Base-by-base conservation (phyloP, 1,284 basidiomycete genomes). In the Sporisorium scitamineum region DNA sequence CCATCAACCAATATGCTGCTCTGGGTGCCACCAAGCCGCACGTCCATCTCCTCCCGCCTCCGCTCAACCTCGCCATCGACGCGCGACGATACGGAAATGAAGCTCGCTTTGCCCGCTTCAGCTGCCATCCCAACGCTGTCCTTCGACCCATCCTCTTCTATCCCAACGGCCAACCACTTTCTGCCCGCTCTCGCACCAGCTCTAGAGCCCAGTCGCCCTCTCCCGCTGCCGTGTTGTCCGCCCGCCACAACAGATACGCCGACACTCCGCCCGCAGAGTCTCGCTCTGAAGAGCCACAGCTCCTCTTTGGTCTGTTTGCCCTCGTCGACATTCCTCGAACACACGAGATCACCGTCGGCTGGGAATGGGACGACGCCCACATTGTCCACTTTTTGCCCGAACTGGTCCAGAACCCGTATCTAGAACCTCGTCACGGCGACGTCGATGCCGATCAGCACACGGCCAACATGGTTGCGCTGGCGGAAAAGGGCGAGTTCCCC, bases 311-410 rank as follows among this genome's bases (percentile, higher is more conserved):
- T 0, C 87, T 97, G 2, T 97, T 96, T 78, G 93, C 94, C 0
- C 85, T 92, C 20, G 87, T 90, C 18, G 92, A 94, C 76, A 88
- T 97, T 67, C 89, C 89, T 66, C 90, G 90, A 39, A 89, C 92
- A 54, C 94, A 96, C 79, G 96, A 98, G 86, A 90, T 98, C 42
- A 90, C 95, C 0, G 86, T 97, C 0, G 93, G 92, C 0, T 98
- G 95, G 94, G 94, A 97, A 84, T 97, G 95, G 95, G 95, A 97
- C 78, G 95, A 97, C 80, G 90, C 91, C 6, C 93, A 94, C 82
- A 91, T 93, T 0, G 90, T 97, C 0, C 95, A 97, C 85, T 88
- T 90, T 54, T 87, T 97, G 0, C 92, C 92, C 5, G 90, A 90
- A 18, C 86, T 94, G 53, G 88, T 93, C 54, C 87, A 90, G 76